These are phyloP conservation scores for Comarum palustre DNA, from an alignment of 306 rosid species.

Conservation along the genomic window DNA sequence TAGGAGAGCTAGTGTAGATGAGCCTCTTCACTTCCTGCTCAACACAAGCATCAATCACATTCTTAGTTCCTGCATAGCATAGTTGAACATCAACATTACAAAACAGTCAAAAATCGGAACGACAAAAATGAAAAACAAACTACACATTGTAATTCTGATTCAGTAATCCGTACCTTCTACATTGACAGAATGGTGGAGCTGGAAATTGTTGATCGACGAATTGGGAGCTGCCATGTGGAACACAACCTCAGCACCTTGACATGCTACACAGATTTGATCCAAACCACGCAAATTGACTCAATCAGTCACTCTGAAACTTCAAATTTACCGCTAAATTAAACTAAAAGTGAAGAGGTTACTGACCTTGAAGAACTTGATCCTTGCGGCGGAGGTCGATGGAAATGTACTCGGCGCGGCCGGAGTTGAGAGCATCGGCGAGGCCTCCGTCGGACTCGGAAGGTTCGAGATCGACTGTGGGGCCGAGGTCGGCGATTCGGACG, in stretches of 20 bases:
- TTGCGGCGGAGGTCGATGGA: constrained; percentile 73
- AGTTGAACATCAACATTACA: neutral
- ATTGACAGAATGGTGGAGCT: constrained; percentile 83
- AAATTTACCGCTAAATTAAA: neutral
- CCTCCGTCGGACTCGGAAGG: constrained; percentile 54
- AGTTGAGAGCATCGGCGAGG: constrained; percentile 66
- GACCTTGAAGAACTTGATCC: constrained; percentile 63
- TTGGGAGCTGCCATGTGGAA: constrained; percentile 98
- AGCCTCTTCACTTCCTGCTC: constrained; percentile 78
- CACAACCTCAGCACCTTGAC: constrained; percentile 78
- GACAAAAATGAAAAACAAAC: neutral
- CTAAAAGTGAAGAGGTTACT: neutral
- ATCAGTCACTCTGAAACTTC: neutral
- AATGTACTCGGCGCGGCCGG: constrained; percentile 69
- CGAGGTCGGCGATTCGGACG: constrained; percentile 80
- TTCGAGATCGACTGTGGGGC: constrained; percentile 54
- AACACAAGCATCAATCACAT: constrained; percentile 78
- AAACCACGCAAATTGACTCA: neutral
- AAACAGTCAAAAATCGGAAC: neutral
- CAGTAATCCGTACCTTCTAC: constrained; percentile 81
- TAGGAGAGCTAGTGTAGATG: constrained; percentile 81
- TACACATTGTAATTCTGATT: neutral
- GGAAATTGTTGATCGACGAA: constrained; percentile 71
- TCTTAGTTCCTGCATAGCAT: constrained; percentile 62
- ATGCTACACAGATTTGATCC: constrained; percentile 43